These are phyloP conservation scores for Backusella liffmaniae DNA, from an alignment of 192 early-diverging fungal species.

Conservation along the genomic window DNA sequence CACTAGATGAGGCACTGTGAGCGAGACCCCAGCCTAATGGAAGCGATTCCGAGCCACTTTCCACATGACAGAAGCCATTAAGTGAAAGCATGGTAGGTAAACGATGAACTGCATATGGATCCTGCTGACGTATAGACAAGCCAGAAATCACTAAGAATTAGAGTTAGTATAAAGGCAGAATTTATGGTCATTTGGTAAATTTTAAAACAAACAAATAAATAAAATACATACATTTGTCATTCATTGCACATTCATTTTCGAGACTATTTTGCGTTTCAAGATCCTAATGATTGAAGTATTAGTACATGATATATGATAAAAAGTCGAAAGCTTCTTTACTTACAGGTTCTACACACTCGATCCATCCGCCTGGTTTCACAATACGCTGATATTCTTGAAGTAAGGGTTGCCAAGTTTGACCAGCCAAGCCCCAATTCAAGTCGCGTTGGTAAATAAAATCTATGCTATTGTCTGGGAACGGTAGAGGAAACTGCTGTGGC, in stretches of 20 bases:
- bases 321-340: neutral
- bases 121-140: slow-evolving; percentile 26
- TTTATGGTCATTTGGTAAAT: neutral
- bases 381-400: slow-evolving; percentile 44
- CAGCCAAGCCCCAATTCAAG: slow-evolving; percentile 26
- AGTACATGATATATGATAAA: neutral
- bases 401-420: slow-evolving; percentile 28
- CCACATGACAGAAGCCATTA: slow-evolving; percentile 29
- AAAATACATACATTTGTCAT: slow-evolving; percentile 30
- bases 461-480: slow-evolving; percentile 37
- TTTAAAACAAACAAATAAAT: slow-evolving; percentile 5
- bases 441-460: slow-evolving; percentile 37
- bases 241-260: slow-evolving; percentile 23
- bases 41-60: slow-evolving; percentile 23
- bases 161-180: neutral
- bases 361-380: slow-evolving; percentile 52
- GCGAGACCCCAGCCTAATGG: slow-evolving; percentile 31
- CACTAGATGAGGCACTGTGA: neutral
- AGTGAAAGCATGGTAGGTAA: slow-evolving; percentile 31
- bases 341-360: slow-evolving; percentile 47
- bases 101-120: slow-evolving; percentile 29
- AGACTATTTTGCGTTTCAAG: slow-evolving; percentile 29
- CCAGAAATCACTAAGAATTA: slow-evolving; percentile 19
- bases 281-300: slow-evolving; percentile 7
- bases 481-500: slow-evolving; percentile 20